Conservation (phyloP, 1,139 yeast species). For the Yamadazyma dendronema region DNA sequence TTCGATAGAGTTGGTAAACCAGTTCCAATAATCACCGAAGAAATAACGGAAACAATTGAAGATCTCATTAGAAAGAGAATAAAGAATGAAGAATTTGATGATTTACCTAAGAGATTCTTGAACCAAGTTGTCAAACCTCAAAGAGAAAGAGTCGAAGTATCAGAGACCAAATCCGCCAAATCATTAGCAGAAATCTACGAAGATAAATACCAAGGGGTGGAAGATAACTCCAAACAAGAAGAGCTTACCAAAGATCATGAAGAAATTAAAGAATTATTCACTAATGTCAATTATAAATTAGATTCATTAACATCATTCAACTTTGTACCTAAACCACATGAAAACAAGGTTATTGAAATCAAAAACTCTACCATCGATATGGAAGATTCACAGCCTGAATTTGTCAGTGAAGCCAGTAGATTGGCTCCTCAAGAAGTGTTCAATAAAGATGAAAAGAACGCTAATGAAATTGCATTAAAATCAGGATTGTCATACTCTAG, state of each 20-base stretch:
- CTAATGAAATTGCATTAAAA: conserved; percentile 64
- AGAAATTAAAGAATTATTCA: conserved; percentile 70
- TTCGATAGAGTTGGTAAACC: conserved; percentile 49
- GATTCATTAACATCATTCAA: conserved; percentile 92
- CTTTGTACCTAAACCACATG: conserved; percentile 87
- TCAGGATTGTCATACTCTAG: conserved; percentile 83
- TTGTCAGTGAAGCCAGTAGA: conserved; percentile 69
- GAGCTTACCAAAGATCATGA: conserved; percentile 70
- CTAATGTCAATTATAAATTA: conserved; percentile 63
- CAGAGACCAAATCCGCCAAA: conserved; percentile 81
- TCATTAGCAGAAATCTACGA: conserved; percentile 92
- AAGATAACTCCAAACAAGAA: conserved; percentile 50
- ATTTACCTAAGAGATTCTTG: conserved; percentile 69
- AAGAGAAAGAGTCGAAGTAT: conserved; percentile 58
- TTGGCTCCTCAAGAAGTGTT: conserved; percentile 97
- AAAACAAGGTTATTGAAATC: conserved; percentile 68
- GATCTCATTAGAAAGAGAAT: conserved; percentile 85
- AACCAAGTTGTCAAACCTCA: conserved; percentile 57
- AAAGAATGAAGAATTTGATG: conserved; percentile 74
- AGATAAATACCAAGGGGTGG: conserved; percentile 64
- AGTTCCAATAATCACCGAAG: conserved; percentile 91
- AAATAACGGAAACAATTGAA: conserved; percentile 80
- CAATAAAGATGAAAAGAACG: conserved; percentile 49
- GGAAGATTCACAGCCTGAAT: conserved; percentile 97
- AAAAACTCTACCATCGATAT: conserved; percentile 78